Base-by-base conservation (phyloP, 2,329 filamentous ascomycete species). In the Fusarium fracticaudum region DNA sequence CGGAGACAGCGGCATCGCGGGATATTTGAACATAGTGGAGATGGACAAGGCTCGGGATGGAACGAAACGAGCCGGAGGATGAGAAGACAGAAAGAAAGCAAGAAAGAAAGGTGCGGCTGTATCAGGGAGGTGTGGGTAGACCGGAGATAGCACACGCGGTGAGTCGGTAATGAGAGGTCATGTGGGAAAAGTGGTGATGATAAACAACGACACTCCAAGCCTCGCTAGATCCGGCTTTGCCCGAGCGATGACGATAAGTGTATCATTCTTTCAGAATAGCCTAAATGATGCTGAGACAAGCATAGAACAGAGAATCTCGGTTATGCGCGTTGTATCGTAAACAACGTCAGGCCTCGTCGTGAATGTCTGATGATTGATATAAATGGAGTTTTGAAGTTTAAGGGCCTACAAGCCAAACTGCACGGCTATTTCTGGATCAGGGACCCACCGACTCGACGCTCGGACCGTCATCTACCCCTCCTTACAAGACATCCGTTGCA, bases 151-250 rank as follows among this genome's bases (percentile, higher is more conserved):
- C 62, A 68, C 24, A 47, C 38, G 43, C 31, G 35, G 26, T 55
- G 59, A 62, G 69, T 58, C 62, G 71, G 60, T 47, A 41, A 60
- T 58, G 38, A 65, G 40, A 72, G 68, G 72, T 75, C 72, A 75
- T 75, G 72, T 75, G 72, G 72, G 59, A 73, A 74, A 75, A 69
- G 69, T 67, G 64, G 72, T 75, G 72, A 74, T 70, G 64, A 75
- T 60, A 57, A 57, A 44, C 65, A 48, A 64, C 47, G 33, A 59
- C 59, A 69, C 60, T 66, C 48, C 44, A 64, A 54, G 54, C 55
- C 35, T 66, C 40, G 44, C 57, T 53, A 35, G 45, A 72, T 59
- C 72, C 69, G 72, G 45, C 61, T 74, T 75, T 59, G 62, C 60
- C 72, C 72, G 72, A 55, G n/a, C 40, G 54, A 59, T 73, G 61